A percentile compares a stretch with the other conserved stretches of the same genome.
phyloP scores from a whole-genome alignment of 805 yeast species.

The Candida peoriensis region DNA sequence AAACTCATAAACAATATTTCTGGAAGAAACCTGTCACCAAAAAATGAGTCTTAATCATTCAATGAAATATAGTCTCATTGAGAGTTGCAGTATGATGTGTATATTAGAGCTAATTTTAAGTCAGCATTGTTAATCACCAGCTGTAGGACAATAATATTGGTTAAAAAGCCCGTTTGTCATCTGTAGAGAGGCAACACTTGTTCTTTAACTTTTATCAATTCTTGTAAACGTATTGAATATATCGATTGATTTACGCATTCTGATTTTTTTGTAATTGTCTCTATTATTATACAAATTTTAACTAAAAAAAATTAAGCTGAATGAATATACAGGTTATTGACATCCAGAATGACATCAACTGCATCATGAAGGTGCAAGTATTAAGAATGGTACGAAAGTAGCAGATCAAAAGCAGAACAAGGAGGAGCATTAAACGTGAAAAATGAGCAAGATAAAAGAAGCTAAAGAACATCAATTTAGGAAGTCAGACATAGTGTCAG shows the following conservation, averaged over 20 bases:
- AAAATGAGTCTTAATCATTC: slow-evolving; percentile 7
- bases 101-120: background rate
- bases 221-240: background rate
- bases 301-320: too few relatives aligned
- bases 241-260: slow-evolving; percentile 1
- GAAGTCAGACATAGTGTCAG: too few relatives aligned
- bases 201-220: too few relatives aligned
- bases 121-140: too few relatives aligned
- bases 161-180: too few relatives aligned
- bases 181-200: too few relatives aligned
- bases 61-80: too few relatives aligned
- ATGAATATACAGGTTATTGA: background rate
- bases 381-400: background rate
- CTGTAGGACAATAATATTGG: background rate
- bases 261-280: too few relatives aligned
- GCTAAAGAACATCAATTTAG: background rate
- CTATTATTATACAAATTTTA: background rate
- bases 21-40: slow-evolving; percentile 39
- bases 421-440: background rate
- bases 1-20: slow-evolving; percentile 76
- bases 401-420: background rate
- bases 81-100: too few relatives aligned
- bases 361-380: background rate
- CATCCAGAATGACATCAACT: background rate
- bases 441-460: background rate